Base-by-base conservation (phyloP, 192 early-diverging fungal genomes). In the Coemansia sp. region DNA sequence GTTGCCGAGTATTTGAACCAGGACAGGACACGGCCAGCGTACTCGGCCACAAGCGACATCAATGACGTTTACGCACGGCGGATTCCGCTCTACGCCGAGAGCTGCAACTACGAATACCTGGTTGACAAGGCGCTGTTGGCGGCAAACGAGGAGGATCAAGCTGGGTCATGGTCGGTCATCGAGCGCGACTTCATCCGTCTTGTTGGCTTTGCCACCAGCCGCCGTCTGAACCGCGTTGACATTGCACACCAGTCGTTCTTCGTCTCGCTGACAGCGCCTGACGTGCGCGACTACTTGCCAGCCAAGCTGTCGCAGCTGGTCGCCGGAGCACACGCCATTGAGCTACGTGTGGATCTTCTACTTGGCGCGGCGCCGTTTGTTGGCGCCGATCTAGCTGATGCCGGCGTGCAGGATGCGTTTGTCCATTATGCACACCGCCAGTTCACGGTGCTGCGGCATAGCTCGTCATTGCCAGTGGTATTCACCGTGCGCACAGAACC, bases 261-360 rank as follows among this genome's bases (percentile, higher is more conserved):
- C 84, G 85, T 98, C 3, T 96, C 94, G 5, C 80, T 96, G 62
- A 99, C 95, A 0, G 87, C 87, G 70, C 81, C 85, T 5, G 88
- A 90, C 49, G 68, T 91, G 39, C 71, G 86, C 18, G 77, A 72
- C 41, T 74, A 87, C 9, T 78, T 85, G 19, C 55, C 88, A 22
- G 74, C 83, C 40, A 64, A 80, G 32, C 67, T 99, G 32, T 77
- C 79, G 6, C 71, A 80, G 12, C 76, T 96, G 55, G 87, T 87
- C 4, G 88, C 90, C 45, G 97, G 97, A 19, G 85, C 88, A 0
- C 92, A 95, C 66, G 95, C 92, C 6, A 84, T 99, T 41, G 97
- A 99, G 82, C 80, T 99, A 49, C 92, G 97, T 39, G 94, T 92
- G 5, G 97, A 99, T 71, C 76, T 99, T 47, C 75, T 99, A 21